Evolutionary conservation across 2,329 filamentous ascomycete genomes (phyloP), one percentile per base, ranked within the genome.

Genomic region (Talaromyces marneffei): DNA sequence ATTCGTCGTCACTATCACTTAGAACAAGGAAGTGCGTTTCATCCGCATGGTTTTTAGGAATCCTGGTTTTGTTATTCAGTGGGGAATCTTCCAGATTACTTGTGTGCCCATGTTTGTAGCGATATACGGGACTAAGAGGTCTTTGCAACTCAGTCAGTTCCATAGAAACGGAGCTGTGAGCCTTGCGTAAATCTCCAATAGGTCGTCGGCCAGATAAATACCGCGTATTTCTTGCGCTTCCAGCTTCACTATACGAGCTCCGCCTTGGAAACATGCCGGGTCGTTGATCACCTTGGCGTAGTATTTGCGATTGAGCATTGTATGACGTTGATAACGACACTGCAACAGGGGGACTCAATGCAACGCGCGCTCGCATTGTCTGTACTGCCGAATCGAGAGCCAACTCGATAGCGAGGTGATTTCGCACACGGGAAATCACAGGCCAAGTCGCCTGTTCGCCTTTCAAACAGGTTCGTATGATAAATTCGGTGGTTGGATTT

Each of bases 381-480:
- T 74, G 73, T 33, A 77, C 73, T 7, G 74, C 75, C 35, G 68
- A 66, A 63, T 77, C 75, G 1, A 97, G 78, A 3, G 92, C 91
- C 52, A 96, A 78, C 72, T 97, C 93, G 59, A 97, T 91, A 2
- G 92, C 90, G 67, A 91, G 91, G 59, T 92, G 88, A 69, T 96
- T 94, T 40, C 90, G 83, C 68, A 97, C 89, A 12, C 91, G 86
- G 65, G 88, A 89, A 9, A 97, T 78, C 71, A 92, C 92, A 0
- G 92, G 92, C 93, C 92, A 97, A 0, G 92, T 96, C 2, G 93
- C 92, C 61, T 87, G 83, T 74, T 97, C 90, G 6, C 93, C 93
- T 27, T 85, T 83, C 6, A 91, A 78, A 68, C 89, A 89, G 8
- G 90, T 88, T 52, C 88, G 83, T 4, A 88, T 74, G 90, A 97